These are phyloP conservation scores for Aspergillus pseudoviridinutans DNA, from an alignment of 2,329 filamentous ascomycete genomes.

Conservation along the genomic window DNA sequence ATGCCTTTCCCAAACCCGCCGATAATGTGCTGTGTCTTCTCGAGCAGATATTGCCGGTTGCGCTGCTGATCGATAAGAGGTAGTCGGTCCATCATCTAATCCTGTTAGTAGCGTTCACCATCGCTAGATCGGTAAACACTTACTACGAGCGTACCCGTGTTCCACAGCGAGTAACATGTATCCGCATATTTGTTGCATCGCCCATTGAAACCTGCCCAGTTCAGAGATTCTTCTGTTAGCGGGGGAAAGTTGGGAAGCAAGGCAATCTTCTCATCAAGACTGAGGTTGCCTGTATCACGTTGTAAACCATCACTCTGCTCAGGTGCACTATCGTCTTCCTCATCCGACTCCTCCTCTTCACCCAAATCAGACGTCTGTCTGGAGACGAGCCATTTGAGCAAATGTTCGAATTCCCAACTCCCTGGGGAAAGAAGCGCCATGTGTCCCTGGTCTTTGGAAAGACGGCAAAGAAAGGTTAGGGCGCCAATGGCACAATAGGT, in stretches of 20 bases:
- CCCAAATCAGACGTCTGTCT: constrained; percentile 61
- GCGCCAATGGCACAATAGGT: constrained; percentile 83
- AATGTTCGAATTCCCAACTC: constrained; percentile 29
- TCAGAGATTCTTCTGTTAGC: constrained; percentile 29
- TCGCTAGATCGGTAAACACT: constrained; percentile 6
- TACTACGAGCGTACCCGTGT: constrained; percentile 59
- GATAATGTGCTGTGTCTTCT: constrained; percentile 80
- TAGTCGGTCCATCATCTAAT: constrained; percentile 55
- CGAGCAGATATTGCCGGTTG: constrained; percentile 73
- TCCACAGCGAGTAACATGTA: constrained; percentile 97
- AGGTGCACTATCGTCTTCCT: constrained; percentile 34
- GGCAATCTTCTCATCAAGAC: constrained; percentile 22
- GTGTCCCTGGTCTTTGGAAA: constrained; percentile 38
- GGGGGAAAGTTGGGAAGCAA: constrained; percentile 24
- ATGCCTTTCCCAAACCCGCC: constrained; percentile 76
- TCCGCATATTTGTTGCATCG: constrained; percentile 87
- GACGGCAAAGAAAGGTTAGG: constrained; percentile 68
- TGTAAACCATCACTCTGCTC: constrained; percentile 7
- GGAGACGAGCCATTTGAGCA: constrained; percentile 56
- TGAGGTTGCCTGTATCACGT: constrained; percentile 7
- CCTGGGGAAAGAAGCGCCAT: constrained; percentile 24
- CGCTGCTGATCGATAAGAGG: constrained; percentile 56
- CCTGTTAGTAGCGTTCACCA: constrained; percentile 13
- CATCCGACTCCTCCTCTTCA: constrained; percentile 43
- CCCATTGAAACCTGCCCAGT: constrained; percentile 77